Base-by-base conservation (phyloP, 129 eudicot species). In the Pulicaria dysenterica region DNA sequence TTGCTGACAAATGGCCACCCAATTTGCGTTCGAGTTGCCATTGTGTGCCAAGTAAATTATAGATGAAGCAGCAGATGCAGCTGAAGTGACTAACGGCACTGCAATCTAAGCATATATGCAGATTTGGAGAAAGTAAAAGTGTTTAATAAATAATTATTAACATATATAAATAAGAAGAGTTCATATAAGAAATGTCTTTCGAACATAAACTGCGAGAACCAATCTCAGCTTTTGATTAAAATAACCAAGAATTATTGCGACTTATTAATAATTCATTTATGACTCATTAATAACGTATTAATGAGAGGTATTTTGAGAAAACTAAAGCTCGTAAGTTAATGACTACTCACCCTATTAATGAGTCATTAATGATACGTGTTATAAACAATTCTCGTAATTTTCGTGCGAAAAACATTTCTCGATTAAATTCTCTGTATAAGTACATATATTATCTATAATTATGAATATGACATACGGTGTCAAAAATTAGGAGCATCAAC, bases 31-130 rank as follows among this genome's bases (percentile, higher is more conserved):
- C 0, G 90, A 56, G 68, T 91, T 88, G 36, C 97, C 97, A 13
- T 91, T 88, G 68, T 88, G 97, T 0, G 96, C 95, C 73, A 91
- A 83, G 82, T 91, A 91, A 24, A 88, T 88, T 0, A 91, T 91
- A 0, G 97, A 80, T 51, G 91, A 87, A 7, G 95, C 87, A n/a
- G 92, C 87, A 0, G 92, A 83, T 15, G 92, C 97, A 8, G 84
- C 92, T 3, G 92, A 81, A 8, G 88, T 73, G 6, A 88, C 82
- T 37, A 84, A 67, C 39, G 85, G 89, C 75, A 83, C 83, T 75
- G 69, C 69, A 40, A 77, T 56, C 75, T 69, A 6, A 56, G 48
- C 16, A 11, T 3, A 6, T 6, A 54, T 7, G 49, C 71, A 69
- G 24, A 38, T 62, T 68, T 69, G 15, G 63, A 48, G 34, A 14